Conservation (phyloP, 306 rosid species). For the Castanea mollissima region DNA sequence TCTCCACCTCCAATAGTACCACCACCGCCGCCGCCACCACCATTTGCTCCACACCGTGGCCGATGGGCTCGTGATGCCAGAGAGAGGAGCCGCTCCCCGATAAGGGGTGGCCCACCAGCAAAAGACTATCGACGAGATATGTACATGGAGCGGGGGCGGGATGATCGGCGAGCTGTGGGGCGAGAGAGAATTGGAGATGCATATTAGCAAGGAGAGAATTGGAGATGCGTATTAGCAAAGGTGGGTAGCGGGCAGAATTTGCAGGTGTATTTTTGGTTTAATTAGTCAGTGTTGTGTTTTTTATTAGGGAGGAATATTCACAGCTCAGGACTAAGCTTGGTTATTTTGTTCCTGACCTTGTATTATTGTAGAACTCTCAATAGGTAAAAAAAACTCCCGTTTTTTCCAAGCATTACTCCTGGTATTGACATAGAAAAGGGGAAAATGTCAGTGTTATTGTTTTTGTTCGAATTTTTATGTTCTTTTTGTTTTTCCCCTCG, state of each 20-base stretch:
- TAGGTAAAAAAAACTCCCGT: background rate
- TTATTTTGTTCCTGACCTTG: background rate
- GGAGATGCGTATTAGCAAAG: slow-evolving; percentile 57
- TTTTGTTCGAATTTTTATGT: background rate
- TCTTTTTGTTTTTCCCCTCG: background rate
- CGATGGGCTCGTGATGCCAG: slow-evolving; percentile 63
- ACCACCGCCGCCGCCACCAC: slow-evolving; percentile 37
- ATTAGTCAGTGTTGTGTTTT: background rate
- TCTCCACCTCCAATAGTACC: slow-evolving; percentile 60
- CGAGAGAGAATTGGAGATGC: slow-evolving; percentile 68
- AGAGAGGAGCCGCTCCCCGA: slow-evolving; percentile 77
- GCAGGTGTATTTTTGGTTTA: slow-evolving; percentile 12
- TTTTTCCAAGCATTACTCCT: background rate
- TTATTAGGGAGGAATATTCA: background rate
- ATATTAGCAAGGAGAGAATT: slow-evolving; percentile 43
- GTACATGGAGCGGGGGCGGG: slow-evolving; percentile 47
- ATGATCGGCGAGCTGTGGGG: slow-evolving; percentile 62
- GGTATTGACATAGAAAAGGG: background rate
- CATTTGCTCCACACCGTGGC: slow-evolving; percentile 50
- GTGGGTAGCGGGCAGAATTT: background rate
- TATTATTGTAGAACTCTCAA: background rate
- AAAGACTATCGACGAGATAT: slow-evolving; percentile 62
- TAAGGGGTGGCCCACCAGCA: slow-evolving; percentile 60
- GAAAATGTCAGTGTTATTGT: background rate
- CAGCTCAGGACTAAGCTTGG: background rate